These are phyloP conservation scores for Mycena polygramma DNA, from an alignment of 768 basidiomycete genomes.

Conservation along the genomic window DNA sequence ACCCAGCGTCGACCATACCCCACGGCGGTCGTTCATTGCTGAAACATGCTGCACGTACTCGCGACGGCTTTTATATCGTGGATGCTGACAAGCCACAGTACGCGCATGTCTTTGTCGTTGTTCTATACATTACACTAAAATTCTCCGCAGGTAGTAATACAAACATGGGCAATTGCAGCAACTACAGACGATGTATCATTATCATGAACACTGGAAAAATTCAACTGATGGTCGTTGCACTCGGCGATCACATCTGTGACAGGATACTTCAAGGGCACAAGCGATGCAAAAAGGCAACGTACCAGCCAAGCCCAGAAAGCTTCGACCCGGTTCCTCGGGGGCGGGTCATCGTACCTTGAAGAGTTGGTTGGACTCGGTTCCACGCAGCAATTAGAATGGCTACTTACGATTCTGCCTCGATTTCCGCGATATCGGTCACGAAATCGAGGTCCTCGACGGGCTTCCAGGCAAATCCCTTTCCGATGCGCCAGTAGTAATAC, in stretches of 20 bases:
- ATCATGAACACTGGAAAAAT: no score
- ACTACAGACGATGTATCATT: no score
- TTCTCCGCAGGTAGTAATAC: no score
- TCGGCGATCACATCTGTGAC: constrained; percentile 15
- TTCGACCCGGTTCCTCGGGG: constrained; percentile 75
- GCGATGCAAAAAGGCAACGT: constrained; percentile 44
- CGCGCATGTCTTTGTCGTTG: constrained; percentile 1
- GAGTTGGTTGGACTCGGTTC: constrained; percentile 6
- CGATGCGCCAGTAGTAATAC: constrained; percentile 55
- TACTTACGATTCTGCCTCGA: constrained; percentile 72
- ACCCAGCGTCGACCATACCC: constrained; percentile 40
- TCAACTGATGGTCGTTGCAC: neutral
- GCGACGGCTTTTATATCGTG: constrained; percentile 72
- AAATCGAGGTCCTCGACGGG: constrained; percentile 86
- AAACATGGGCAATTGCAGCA: no score
- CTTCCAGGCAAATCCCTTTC: constrained; percentile 54
- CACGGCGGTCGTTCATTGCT: constrained; percentile 60
- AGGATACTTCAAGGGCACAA: neutral
- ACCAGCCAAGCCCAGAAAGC: constrained; percentile 88
- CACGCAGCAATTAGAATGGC: neutral
- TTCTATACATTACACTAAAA: neutral
- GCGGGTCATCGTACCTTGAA: constrained; percentile 72
- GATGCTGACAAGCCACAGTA: constrained; percentile 58
- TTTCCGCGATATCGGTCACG: constrained; percentile 73
- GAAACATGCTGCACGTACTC: constrained; percentile 62